Percentiles rank a stretch among this genome's conserved stretches.
phyloP scores from a whole-genome alignment of 768 basidiomycete species.

The Suillus bovinus region DNA sequence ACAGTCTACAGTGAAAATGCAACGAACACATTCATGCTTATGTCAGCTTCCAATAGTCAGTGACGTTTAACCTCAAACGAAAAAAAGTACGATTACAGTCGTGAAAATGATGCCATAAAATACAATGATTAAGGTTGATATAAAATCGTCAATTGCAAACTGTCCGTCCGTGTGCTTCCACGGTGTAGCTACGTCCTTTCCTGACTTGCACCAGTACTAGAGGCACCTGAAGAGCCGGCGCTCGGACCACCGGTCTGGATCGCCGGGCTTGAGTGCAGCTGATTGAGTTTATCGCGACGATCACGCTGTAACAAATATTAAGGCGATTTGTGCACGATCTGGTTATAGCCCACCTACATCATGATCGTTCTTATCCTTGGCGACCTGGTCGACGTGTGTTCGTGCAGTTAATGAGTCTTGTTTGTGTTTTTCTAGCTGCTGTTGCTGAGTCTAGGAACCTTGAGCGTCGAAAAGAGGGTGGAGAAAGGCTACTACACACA shows the following conservation, averaged over 20 bases:
- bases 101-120: background rate
- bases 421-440: constrained; percentile 21
- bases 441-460: constrained; percentile 24
- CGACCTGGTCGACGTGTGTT: constrained; percentile 21
- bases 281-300: constrained; percentile 19
- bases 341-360: constrained; percentile 18
- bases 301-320: constrained; percentile 15
- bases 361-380: constrained; percentile 21
- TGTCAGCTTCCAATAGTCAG: background rate
- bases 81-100: background rate
- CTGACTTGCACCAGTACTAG: constrained; percentile 5
- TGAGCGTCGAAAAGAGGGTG: background rate
- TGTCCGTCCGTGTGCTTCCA: background rate
- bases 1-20: constrained; percentile 3
- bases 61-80: background rate
- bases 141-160: background rate
- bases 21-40: constrained; percentile 3
- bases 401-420: constrained; percentile 18
- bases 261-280: constrained; percentile 10
- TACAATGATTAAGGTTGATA: background rate
- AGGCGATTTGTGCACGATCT: background rate
- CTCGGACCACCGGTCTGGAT: background rate
- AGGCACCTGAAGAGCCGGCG: background rate
- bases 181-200: background rate
- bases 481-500: constrained; percentile 29